phyloP scores from a whole-genome alignment of 768 basidiomycete genomes.

The Leccinum broughii region DNA sequence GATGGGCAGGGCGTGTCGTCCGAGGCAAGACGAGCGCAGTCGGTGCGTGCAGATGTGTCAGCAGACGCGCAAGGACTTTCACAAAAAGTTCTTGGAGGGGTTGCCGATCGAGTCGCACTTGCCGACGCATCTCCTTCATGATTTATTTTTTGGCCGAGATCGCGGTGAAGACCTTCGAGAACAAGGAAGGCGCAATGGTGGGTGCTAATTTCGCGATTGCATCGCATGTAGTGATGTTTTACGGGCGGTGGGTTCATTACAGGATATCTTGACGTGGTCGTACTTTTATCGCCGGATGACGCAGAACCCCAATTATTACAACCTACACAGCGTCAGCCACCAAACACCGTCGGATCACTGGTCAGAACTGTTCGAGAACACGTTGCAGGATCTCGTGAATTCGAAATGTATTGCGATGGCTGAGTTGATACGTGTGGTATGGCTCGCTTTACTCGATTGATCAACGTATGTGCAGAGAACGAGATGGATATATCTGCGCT shows the following conservation, averaged over 20 bases:
- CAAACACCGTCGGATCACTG: constrained; percentile 95
- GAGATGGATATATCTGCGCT: constrained; percentile 92
- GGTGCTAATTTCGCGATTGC: background rate
- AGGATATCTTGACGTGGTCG: constrained; percentile 98
- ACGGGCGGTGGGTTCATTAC: background rate
- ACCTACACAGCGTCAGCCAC: constrained; percentile 92
- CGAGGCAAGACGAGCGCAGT: constrained; percentile 82
- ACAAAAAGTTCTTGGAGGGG: constrained; percentile 99
- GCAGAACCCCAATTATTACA: constrained; percentile 96
- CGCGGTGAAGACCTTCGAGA: constrained; percentile 97
- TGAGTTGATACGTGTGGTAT: constrained; percentile 31
- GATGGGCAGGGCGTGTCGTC: constrained; percentile 98
- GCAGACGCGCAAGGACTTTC: constrained; percentile 97
- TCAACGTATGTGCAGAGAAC: constrained; percentile 51
- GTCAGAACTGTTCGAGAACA: constrained; percentile 94
- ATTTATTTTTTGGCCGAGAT: constrained; percentile 98
- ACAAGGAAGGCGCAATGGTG: constrained; percentile 97
- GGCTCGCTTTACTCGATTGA: background rate
- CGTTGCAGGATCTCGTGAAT: constrained; percentile 85
- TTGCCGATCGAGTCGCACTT: constrained; percentile 96
- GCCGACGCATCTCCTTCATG: constrained; percentile 86
- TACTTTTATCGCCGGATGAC: constrained; percentile 98
- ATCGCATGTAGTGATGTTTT: background rate
- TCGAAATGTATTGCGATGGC: constrained; percentile 95
- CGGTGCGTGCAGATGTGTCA: constrained; percentile 98